Evolutionary conservation across 2,329 filamentous ascomycete genomes (phyloP).

Genomic region (Teratosphaeria viscida): DNA sequence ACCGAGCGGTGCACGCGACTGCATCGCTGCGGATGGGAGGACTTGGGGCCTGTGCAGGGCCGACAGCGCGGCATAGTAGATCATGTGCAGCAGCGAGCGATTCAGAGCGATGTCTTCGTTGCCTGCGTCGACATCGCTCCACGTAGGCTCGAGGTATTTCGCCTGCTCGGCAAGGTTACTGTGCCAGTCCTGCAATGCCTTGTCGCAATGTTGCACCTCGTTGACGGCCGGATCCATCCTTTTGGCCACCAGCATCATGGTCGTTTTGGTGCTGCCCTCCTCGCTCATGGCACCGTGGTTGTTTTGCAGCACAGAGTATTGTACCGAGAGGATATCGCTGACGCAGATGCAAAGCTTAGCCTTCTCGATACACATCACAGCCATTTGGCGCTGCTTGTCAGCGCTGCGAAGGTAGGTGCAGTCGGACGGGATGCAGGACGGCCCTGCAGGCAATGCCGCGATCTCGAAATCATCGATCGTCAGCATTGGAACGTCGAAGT

Average conservation of each 20-base stretch:
- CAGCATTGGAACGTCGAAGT: slow-evolving; percentile 89
- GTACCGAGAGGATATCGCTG: slow-evolving; percentile 77
- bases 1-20: slow-evolving; percentile 37
- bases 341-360: slow-evolving; percentile 82
- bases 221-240: slow-evolving; percentile 74
- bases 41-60: slow-evolving; percentile 88
- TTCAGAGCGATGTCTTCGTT: slow-evolving; percentile 57
- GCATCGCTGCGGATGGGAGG: slow-evolving; percentile 53
- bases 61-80: slow-evolving; percentile 84
- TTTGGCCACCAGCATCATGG: slow-evolving; percentile 86
- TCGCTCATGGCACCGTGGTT: slow-evolving; percentile 63
- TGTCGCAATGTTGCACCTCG: slow-evolving; percentile 68
- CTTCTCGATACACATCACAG: slow-evolving; percentile 83
- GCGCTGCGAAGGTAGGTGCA: slow-evolving; percentile 63
- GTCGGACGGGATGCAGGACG: slow-evolving; percentile 56
- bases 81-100: slow-evolving; percentile 80
- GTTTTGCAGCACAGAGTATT: slow-evolving; percentile 84
- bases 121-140: slow-evolving; percentile 46
- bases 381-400: slow-evolving; percentile 65
- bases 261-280: slow-evolving; percentile 56
- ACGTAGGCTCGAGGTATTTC: slow-evolving; percentile 50
- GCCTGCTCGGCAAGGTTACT: slow-evolving; percentile 60
- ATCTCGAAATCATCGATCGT: slow-evolving; percentile 77
- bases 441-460: slow-evolving; percentile 48
- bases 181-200: slow-evolving; percentile 69